Evolutionary conservation across 257 asterid species (phyloP).

Genomic region (Plantago major): DNA sequence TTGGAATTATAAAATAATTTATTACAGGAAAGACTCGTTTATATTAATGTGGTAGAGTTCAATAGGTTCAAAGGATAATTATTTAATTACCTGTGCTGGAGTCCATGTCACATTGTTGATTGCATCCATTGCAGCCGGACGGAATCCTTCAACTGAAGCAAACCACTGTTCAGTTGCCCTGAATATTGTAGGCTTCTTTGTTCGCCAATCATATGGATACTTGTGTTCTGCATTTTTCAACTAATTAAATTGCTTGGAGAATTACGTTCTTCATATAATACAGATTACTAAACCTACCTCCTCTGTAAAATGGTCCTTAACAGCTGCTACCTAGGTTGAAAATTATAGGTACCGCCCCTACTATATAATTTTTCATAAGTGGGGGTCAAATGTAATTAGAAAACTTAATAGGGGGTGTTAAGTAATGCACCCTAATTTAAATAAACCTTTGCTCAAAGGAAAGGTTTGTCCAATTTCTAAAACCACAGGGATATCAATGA

Average conservation of each 20-base stretch:
- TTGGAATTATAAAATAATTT: constrained; percentile 16
- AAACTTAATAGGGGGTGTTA: no score
- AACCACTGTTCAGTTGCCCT: constrained; percentile 99
- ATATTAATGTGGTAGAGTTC: constrained; percentile 11
- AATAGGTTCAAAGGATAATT: background rate
- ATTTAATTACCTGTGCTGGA: constrained; percentile 72
- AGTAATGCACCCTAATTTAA: no score
- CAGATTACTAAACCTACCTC: background rate
- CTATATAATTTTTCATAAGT: no score
- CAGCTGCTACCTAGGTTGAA: no score
- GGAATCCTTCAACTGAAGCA: constrained; percentile 98
- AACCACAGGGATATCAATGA: no score
- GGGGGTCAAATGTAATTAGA: no score
- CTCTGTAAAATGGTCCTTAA: no score
- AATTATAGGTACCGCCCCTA: no score
- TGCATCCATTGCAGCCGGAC: constrained; percentile 84
- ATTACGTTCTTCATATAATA: background rate
- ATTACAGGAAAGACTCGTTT: constrained; percentile 9
- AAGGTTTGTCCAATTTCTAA: no score
- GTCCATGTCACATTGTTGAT: constrained; percentile 76
- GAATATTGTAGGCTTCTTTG: constrained; percentile 94
- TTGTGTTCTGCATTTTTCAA: constrained; percentile 69
- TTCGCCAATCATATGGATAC: constrained; percentile 99
- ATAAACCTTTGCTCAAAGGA: no score
- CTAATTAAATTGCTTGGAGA: constrained; percentile 10